Base-by-base conservation (phyloP, 208 protist genomes). In the Sergeia podlipaevii region DNA sequence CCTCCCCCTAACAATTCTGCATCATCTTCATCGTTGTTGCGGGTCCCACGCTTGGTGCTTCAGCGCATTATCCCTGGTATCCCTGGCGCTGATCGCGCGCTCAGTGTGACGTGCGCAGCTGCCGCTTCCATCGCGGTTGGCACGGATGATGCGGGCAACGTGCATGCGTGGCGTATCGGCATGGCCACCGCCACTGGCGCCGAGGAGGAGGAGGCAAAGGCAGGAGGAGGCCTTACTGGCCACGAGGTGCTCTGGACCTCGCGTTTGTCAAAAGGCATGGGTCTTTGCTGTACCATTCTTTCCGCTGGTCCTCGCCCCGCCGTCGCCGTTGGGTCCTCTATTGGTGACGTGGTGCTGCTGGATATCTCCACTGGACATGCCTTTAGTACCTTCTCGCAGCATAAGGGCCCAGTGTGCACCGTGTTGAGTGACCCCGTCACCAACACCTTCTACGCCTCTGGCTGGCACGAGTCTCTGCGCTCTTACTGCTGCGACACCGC, bases 381-480 rank as follows among this genome's bases (percentile, higher is more conserved):
- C 39, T 60, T 90, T 28, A 56, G 72, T 33, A 86, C 68, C 58
- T 95, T 92, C 51, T 77, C 81, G 11, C 81, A 88, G 55, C 88
- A 95, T 60, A 85, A 86, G 39, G 88, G 88, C 2, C 88, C 88
- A 4, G 66, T 95, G 48, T 76, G 67, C 51, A 80, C 85, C 26
- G 61, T 89, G 32, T 63, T 70, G n/a, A 45, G 33, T 41, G 65
- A 72, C 29, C 36, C 34, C 7, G n/a, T 26, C 7, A 46, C 46
- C 13, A 57, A 65, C 15, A 64, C 68, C 21, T 75, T 95, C 23
- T 95, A 77, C 49, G 84, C 80, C 46, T 89, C 81, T 0, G 88
- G 88, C 20, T 95, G 85, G 84, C 88, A 95, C 65, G 88, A 95
- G 57, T 85, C 76, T 23, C 75, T 95, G 29, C 88, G 88, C 17